These are phyloP conservation scores for Aspergillus novoparasiticus DNA, from an alignment of 2,329 filamentous ascomycete species.

Conservation along the genomic window DNA sequence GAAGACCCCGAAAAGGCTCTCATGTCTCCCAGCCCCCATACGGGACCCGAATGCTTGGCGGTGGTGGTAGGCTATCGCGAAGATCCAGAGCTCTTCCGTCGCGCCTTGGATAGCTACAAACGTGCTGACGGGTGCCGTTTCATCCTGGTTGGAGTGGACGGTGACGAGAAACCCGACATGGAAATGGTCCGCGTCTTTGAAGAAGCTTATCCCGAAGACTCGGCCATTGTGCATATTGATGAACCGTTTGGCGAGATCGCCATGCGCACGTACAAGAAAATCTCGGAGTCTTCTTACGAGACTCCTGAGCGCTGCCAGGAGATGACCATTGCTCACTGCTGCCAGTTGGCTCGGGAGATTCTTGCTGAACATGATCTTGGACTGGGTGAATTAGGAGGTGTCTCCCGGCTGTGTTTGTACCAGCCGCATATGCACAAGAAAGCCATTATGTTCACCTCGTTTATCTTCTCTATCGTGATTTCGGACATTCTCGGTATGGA, in stretches of 20 bases:
- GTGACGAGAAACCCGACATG: conserved; percentile 29
- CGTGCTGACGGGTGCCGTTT: conserved; percentile 25
- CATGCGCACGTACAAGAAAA: conserved; percentile 16
- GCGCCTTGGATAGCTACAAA: conserved; percentile 33
- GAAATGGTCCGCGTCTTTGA: conserved; percentile 34
- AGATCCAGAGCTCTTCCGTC: conserved; percentile 30
- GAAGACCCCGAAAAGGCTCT: conserved; percentile 22
- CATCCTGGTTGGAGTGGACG: conserved; percentile 34
- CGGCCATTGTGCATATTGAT: conserved; percentile 26
- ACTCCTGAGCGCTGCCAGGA: conserved; percentile 18
- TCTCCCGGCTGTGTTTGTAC: conserved; percentile 32
- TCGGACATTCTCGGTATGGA: conserved; percentile 35
- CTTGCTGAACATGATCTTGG: conserved; percentile 21
- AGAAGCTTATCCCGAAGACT: conserved; percentile 27
- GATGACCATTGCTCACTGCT: conserved; percentile 25
- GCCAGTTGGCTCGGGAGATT: conserved; percentile 24
- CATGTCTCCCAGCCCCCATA: neutral
- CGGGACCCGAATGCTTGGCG: conserved; percentile 27
- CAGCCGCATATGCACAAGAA: conserved; percentile 45
- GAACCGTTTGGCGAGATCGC: conserved; percentile 31
- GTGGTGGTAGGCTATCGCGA: conserved; percentile 36
- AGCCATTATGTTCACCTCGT: conserved; percentile 43
- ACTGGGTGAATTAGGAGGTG: conserved; percentile 12
- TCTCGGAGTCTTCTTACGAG: neutral
- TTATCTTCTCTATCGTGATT: conserved; percentile 37